A percentile compares a stretch with the other conserved stretches of the same genome.
These are phyloP conservation scores for Didymella pomorum DNA, from an alignment of 2,329 filamentous ascomycete genomes.

Conservation along the genomic window DNA sequence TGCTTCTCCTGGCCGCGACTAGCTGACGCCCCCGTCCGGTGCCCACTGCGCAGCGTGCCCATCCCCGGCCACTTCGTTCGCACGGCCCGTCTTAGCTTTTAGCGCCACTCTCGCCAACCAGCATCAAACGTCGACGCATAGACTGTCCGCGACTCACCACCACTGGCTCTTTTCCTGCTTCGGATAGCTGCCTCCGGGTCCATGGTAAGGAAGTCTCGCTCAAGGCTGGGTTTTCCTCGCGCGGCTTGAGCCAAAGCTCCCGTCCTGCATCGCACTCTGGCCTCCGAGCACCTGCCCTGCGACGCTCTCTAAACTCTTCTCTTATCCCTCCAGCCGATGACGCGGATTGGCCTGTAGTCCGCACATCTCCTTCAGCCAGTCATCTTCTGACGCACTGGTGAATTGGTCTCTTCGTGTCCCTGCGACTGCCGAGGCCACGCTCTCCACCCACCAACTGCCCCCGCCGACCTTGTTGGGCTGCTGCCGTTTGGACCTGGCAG, in stretches of 20 bases:
- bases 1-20: slow-evolving; percentile 22
- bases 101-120: slow-evolving; percentile 41
- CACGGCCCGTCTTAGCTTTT: slow-evolving; percentile 33
- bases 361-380: slow-evolving; percentile 36
- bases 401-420: slow-evolving; percentile 40
- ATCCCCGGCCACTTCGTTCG: slow-evolving; percentile 35
- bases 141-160: slow-evolving; percentile 40
- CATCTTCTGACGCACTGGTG: slow-evolving; percentile 42
- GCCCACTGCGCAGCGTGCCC: slow-evolving; percentile 31
- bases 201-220: slow-evolving; percentile 48
- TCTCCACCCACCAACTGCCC: slow-evolving; percentile 35
- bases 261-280: slow-evolving; percentile 42
- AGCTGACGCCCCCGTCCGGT: slow-evolving; percentile 27
- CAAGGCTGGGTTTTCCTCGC: slow-evolving; percentile 45
- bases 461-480: slow-evolving; percentile 36
- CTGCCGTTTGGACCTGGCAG: slow-evolving; percentile 35
- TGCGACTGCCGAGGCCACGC: slow-evolving; percentile 44
- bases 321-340: slow-evolving; percentile 43
- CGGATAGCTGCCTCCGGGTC: slow-evolving; percentile 48
- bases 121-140: slow-evolving; percentile 46
- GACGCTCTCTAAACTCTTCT: slow-evolving; percentile 48
- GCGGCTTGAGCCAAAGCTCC: slow-evolving; percentile 43
- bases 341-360: slow-evolving; percentile 44
- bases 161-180: slow-evolving; percentile 43
- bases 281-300: slow-evolving; percentile 43